Base-by-base conservation (phyloP, 306 rosid species). In the Phaseolus lunatus region DNA sequence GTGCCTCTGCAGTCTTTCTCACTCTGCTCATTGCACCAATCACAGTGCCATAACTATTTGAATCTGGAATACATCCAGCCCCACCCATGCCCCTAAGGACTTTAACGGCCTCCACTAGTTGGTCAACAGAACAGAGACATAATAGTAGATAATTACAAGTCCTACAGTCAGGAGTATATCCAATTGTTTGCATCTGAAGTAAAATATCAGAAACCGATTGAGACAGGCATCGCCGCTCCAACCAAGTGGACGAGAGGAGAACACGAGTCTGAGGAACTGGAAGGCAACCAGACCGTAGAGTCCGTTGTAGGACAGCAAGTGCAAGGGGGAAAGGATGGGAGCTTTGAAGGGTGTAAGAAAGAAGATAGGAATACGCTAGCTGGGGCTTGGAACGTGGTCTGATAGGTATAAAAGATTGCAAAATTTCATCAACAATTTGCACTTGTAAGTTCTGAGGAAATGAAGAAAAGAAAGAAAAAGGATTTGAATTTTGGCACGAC, bases 41-140 rank as follows among this genome's bases (percentile, higher is more conserved):
- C 16, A 89, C 87, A 52, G 80, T 80, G 76, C 84, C 85, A 45
- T 84, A 92, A 73, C 93, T 86, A 79, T 80, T 93, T 43, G 68
- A 77, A 84, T 92, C 91, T 12, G 98, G 95, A 84, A 90, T 58
- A 59, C 92, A 92, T 35, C 91, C 93, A 13, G 92, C 93, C 75
- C 85, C 86, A 59, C 89, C 83, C 94, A 94, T 92, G 24, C 85
- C 93, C 85, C 84, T 90, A 68, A 94, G 72, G 75, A 90, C 87
- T 73, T 86, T 76, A 67, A 87, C 86, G 14, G 90, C 97, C 85
- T 93, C 96, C 14, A 5, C 80, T 78, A 88, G 75, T 59, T 87
- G 88, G 86, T 90, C 91, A 75, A 86, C 89, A 76, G 86, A 86
- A 73, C 97, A 88, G 39, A 94, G 91, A 67, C 89, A 90, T 9